Conservation (phyloP, 2,329 filamentous ascomycete species). For the Fusarium sterilihyphosum region DNA sequence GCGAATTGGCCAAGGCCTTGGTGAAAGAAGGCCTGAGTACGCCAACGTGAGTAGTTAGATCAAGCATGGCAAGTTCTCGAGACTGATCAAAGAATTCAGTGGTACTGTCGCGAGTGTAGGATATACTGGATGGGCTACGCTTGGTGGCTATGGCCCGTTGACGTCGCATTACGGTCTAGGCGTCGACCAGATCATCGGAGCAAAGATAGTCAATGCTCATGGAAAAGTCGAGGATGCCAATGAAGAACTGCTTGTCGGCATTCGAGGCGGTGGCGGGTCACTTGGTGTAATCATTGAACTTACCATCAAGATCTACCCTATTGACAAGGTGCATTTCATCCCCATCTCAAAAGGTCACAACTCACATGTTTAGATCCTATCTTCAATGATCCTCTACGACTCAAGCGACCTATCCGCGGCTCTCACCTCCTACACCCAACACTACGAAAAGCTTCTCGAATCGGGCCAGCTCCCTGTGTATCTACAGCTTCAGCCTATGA, state of each 20-base stretch:
- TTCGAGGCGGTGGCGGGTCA: conserved; percentile 12
- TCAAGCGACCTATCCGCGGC: not conserved
- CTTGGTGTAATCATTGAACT: conserved; percentile 12
- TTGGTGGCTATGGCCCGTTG: conserved; percentile 15
- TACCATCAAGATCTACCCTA: not conserved
- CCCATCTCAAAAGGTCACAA: rapidly evolving
- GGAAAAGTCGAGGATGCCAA: conserved; percentile 1
- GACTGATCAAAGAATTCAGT: rapidly evolving
- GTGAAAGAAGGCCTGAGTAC: not conserved
- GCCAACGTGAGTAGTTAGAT: not conserved
- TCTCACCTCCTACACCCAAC: not conserved
- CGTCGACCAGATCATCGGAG: conserved; percentile 18
- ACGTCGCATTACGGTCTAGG: not conserved
- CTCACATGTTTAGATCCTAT: not conserved
- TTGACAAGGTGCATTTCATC: not conserved
- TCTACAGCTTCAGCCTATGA: not conserved
- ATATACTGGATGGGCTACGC: conserved; percentile 21
- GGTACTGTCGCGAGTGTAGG: not conserved
- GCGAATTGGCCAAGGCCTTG: not conserved
- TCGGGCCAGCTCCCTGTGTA: rapidly evolving
- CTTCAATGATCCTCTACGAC: not conserved
- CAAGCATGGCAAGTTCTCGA: rapidly evolving
- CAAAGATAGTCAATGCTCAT: not conserved
- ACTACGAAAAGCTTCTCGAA: not conserved
- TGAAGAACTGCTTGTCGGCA: conserved; percentile 1